phyloP scores from a whole-genome alignment of 208 protist genomes.

The Kentomonas sorsogonicus region DNA sequence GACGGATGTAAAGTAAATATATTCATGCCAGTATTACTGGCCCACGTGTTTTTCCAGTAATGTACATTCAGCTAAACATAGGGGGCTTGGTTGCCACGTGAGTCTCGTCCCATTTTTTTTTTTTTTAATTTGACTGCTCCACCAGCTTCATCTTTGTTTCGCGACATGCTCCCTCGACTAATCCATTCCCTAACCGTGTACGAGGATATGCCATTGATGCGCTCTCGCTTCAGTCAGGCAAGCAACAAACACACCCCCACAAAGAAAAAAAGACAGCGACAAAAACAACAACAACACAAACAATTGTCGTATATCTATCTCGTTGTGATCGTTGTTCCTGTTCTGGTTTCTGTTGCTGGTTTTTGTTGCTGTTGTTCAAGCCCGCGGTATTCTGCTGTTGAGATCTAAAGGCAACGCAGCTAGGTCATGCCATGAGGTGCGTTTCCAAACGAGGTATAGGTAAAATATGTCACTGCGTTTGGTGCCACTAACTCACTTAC shows the following conservation, averaged over 20 bases:
- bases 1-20: not conserved
- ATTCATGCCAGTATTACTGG: no score
- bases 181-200: not conserved
- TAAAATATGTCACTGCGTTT: no score
- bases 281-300: not conserved
- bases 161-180: not conserved
- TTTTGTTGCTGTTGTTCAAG: not conserved
- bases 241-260: not conserved
- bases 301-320: not conserved
- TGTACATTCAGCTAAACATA: no score
- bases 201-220: no score
- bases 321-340: not conserved
- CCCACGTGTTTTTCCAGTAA: no score
- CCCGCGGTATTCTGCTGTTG: no score
- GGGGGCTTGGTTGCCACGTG: no score
- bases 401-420: no score
- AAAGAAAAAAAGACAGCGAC: not conserved
- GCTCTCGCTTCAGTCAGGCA: not conserved
- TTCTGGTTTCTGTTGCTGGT: not conserved
- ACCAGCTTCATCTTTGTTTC: not conserved
- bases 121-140: conserved; percentile 8
- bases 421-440: no score
- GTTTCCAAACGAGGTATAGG: no score
- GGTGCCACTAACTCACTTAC: no score
- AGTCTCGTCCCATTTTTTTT: conserved; percentile 12